Evolutionary conservation across 1,284 basidiomycete genomes (phyloP).

Genomic region (Tylopilus orsonianus): DNA sequence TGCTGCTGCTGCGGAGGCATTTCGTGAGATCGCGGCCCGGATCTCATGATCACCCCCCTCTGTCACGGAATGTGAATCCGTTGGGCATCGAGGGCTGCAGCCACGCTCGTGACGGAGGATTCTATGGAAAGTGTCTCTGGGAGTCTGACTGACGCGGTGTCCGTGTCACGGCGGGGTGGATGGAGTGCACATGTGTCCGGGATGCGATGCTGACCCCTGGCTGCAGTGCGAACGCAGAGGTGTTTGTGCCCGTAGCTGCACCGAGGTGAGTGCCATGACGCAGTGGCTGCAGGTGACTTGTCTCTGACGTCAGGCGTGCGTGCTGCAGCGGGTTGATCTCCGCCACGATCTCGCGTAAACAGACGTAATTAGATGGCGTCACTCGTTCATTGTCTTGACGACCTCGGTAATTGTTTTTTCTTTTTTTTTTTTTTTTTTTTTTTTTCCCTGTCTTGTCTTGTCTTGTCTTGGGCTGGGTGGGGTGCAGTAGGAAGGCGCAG

Average conservation of each 20-base stretch:
- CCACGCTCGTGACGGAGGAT: conserved; percentile 4
- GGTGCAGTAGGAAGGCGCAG: neutral
- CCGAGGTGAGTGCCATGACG: conserved; percentile 57
- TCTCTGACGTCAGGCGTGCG: conserved; percentile 30
- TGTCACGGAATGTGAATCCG: conserved; percentile 8
- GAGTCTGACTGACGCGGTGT: conserved; percentile 2
- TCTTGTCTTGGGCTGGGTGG: too few relatives aligned
- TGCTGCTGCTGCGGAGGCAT: conserved; percentile 9
- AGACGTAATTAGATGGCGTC: conserved; percentile 32
- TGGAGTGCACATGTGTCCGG: too few relatives aligned
- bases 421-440: neutral
- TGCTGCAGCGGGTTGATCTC: conserved; percentile 46
- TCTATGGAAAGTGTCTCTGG: conserved; percentile 1
- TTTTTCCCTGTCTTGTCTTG: too few relatives aligned
- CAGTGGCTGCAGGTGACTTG: conserved; percentile 11
- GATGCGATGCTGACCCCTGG: conserved; percentile 21
- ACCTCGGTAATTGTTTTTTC: conserved; percentile 13
- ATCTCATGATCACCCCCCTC: conserved; percentile 12
- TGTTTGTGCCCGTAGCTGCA: conserved; percentile 78
- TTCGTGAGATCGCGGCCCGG: conserved; percentile 13
- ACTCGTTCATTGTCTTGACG: conserved; percentile 34
- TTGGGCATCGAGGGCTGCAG: conserved; percentile 9
- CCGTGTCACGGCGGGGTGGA: neutral
- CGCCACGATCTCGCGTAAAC: conserved; percentile 44
- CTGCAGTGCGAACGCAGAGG: conserved; percentile 70